These are phyloP conservation scores for Chytriomyces confervae DNA, from an alignment of 192 early-diverging fungal genomes.

Conservation along the genomic window DNA sequence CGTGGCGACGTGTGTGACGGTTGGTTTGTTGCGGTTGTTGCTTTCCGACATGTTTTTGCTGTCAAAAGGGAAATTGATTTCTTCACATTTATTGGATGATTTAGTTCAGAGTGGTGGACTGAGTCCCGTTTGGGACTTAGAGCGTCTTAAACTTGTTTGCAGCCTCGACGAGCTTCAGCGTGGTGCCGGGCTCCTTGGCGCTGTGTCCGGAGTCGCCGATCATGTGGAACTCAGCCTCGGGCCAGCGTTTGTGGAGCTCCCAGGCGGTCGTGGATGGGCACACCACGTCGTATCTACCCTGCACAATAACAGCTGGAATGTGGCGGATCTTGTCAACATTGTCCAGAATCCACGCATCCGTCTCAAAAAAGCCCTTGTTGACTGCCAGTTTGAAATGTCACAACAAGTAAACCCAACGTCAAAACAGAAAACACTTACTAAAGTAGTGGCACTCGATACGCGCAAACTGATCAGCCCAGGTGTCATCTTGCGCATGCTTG, in stretches of 20 bases:
- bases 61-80: too few relatives aligned
- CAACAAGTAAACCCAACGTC: too few relatives aligned
- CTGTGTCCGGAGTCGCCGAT: slow-evolving; percentile 65
- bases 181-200: slow-evolving; percentile 62
- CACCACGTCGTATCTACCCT: slow-evolving; percentile 68
- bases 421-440: background rate
- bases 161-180: slow-evolving; percentile 59
- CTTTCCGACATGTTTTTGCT: too few relatives aligned
- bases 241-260: slow-evolving; percentile 63
- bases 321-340: slow-evolving; percentile 70
- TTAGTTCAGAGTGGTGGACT: too few relatives aligned
- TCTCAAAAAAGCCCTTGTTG: slow-evolving; percentile 76
- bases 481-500: slow-evolving; percentile 62
- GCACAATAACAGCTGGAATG: slow-evolving; percentile 68
- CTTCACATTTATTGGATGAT: too few relatives aligned
- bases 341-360: slow-evolving; percentile 63
- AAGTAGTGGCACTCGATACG: slow-evolving; percentile 75
- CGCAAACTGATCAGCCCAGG: slow-evolving; percentile 71
- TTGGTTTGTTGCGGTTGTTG: slow-evolving; percentile 5
- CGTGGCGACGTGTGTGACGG: slow-evolving; percentile 25
- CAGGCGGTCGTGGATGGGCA: slow-evolving; percentile 53
- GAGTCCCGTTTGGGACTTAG: slow-evolving; percentile 1
- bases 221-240: slow-evolving; percentile 71
- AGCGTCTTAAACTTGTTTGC: slow-evolving; percentile 65
- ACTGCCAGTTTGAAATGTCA: background rate